phyloP scores from a whole-genome alignment of 2,329 filamentous ascomycete genomes.

The Penicillium sp. region DNA sequence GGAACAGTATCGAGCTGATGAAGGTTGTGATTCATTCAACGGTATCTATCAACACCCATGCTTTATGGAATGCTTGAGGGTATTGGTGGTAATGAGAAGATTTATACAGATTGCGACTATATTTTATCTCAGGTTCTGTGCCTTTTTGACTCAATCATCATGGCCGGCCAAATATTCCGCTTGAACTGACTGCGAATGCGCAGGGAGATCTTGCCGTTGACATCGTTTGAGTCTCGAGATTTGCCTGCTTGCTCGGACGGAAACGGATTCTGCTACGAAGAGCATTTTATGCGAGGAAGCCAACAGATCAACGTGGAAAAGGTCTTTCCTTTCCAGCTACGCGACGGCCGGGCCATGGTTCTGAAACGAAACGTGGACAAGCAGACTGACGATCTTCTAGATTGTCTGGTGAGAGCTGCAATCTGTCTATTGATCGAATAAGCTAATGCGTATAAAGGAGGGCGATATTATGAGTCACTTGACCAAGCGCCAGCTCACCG shows the following conservation, averaged over 20 bases:
- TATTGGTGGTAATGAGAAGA: not conserved
- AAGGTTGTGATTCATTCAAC: constrained; percentile 45
- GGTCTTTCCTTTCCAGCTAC: not conserved
- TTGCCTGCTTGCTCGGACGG: not conserved
- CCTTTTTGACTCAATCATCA: not conserved
- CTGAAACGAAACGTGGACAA: constrained; percentile 29
- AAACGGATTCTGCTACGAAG: not conserved
- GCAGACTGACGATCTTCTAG: constrained; percentile 41
- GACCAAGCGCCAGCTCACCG: too few species aligned
- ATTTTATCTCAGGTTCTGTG: constrained; percentile 24
- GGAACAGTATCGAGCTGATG: constrained; percentile 44
- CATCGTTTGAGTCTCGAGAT: constrained; percentile 1
- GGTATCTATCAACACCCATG: constrained; percentile 24
- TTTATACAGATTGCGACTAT: not conserved
- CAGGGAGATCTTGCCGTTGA: constrained; percentile 4
- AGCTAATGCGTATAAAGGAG: too few species aligned
- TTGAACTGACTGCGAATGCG: not conserved
- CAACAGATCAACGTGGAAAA: not conserved
- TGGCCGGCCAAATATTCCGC: too few species aligned
- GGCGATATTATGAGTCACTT: too few species aligned
- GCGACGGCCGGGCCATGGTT: constrained; percentile 10
- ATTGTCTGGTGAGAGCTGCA: constrained; percentile 40
- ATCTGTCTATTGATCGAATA: not conserved
- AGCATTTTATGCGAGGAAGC: not conserved
- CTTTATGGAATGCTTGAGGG: not conserved